Evolutionary conservation across 768 basidiomycete species (phyloP), one percentile per base, ranked within the genome.

Genomic region (Russula sp.): DNA sequence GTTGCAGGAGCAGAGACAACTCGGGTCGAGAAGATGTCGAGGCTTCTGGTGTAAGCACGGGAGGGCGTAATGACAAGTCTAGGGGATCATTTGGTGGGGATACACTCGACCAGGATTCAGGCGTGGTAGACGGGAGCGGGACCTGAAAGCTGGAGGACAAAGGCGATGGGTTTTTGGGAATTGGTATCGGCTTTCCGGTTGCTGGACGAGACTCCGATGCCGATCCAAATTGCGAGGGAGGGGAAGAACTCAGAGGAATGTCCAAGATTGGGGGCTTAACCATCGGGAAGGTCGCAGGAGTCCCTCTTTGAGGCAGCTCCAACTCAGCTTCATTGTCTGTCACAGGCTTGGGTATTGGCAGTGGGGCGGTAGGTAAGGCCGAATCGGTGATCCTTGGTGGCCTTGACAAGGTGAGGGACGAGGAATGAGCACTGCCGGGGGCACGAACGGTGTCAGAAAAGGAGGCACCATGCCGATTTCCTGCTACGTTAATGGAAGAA

Each of bases 211-310:
- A 22, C 29, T 11, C 10, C 5, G 16, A 25, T n/a, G 49, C 32
- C 39, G 54, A 42, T 20, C 38, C 51, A 6, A 6, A 22, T 46
- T 29, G 42, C 11, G 50, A 48, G 11, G 60, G 56, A 42, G 64
- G 64, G 20, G 64, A 65, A 25, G 60, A 65, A 46, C 56, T 65
- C 45, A 65, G 25, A 18, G 64, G 49, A 36, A 53, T 56, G 14
- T 42, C 18, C 38, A 64, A 38, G 20, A 55, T 25, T 0, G 39
- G 62, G 38, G 34, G 11, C 11, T 25, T 62, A 32, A 20, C 42
- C 29, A 29, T 8, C 25, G 60, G 42, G 36, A 56, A 18, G 46
- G 43, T 35, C 20, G 52, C 16, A 5, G 52, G 36, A 29, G 3
- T 36, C 14, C 42, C 49, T 39, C 35, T 58, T 25, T 20, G 9